These are phyloP conservation scores for Podospora tetraspora DNA, from an alignment of 495 filamentous ascomycete genomes.

Conservation along the genomic window DNA sequence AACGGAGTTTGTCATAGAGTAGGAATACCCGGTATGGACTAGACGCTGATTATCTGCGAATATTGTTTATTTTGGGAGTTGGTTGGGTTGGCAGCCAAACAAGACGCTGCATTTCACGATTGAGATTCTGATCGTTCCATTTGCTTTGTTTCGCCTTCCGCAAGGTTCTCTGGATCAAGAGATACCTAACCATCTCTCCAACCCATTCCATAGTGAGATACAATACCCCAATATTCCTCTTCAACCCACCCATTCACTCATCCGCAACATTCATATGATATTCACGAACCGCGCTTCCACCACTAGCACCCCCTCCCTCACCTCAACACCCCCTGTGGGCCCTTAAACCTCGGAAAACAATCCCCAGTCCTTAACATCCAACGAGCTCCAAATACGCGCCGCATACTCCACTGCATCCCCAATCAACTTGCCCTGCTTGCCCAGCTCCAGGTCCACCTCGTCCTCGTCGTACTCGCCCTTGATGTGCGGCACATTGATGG, in stretches of 20 bases:
- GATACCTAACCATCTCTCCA: not conserved
- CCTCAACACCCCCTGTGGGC: not conserved
- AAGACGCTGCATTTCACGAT: not conserved
- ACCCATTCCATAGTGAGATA: not conserved
- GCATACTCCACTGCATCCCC: conserved; percentile 55
- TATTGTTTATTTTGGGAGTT: too few relatives aligned
- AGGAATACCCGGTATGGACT: not conserved
- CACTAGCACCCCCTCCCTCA: not conserved
- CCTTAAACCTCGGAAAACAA: conserved; percentile 58
- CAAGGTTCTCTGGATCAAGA: not conserved
- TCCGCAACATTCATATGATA: not conserved
- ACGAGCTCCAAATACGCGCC: conserved; percentile 57
- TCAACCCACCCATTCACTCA: not conserved
- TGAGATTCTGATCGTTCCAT: not conserved
- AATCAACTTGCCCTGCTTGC: conserved; percentile 57
- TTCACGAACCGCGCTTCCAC: not conserved
- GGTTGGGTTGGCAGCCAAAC: too few relatives aligned
- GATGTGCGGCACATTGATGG: conserved; percentile 82
- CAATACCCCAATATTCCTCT: not conserved
- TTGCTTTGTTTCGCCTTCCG: not conserved
- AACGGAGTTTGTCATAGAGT: not conserved
- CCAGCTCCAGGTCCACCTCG: conserved; percentile 58
- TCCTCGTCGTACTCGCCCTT: conserved; percentile 56
- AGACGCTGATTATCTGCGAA: not conserved
- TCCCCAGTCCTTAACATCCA: conserved; percentile 78